Conservation (phyloP, 2,329 filamentous ascomycete species). For the Furcasterigmium sp. region DNA sequence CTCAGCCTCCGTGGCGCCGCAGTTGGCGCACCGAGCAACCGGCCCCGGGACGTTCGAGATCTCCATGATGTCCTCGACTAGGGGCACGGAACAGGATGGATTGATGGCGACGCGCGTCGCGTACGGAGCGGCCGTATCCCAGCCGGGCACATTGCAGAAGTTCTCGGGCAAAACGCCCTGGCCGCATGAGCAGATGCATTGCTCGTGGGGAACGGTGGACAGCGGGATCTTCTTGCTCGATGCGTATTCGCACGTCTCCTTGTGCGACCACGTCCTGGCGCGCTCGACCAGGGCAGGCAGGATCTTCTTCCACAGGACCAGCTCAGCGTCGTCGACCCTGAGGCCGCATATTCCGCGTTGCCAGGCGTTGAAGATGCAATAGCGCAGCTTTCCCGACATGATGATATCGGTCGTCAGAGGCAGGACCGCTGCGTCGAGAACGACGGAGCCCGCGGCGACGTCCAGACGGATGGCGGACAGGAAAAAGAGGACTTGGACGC, state of each 20-base stretch:
- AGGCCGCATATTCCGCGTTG: slow-evolving; percentile 29
- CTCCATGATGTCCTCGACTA: slow-evolving; percentile 35
- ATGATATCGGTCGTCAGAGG: slow-evolving; percentile 33
- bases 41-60: background rate
- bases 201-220: slow-evolving; percentile 25
- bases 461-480: slow-evolving; percentile 40
- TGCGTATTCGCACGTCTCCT: slow-evolving; percentile 35
- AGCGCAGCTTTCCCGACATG: slow-evolving; percentile 21
- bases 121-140: slow-evolving; percentile 33
- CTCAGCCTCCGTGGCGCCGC: slow-evolving; percentile 24
- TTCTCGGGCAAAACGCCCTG: slow-evolving; percentile 31
- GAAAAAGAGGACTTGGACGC: slow-evolving; percentile 34
- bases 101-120: slow-evolving; percentile 55
- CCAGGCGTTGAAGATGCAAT: slow-evolving; percentile 31
- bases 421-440: slow-evolving; percentile 42
- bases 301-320: slow-evolving; percentile 44
- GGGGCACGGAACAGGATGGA: slow-evolving; percentile 40
- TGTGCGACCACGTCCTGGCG: slow-evolving; percentile 42
- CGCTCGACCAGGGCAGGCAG: slow-evolving; percentile 40
- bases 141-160: slow-evolving; percentile 35
- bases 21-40: slow-evolving; percentile 27
- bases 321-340: slow-evolving; percentile 47
- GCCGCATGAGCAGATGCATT: slow-evolving; percentile 40
- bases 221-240: slow-evolving; percentile 29
- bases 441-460: slow-evolving; percentile 31